Percentiles rank a stretch among this genome's conserved stretches.
phyloP scores from a whole-genome alignment of 495 filamentous ascomycete genomes.

The Aspergillus baeticus region DNA sequence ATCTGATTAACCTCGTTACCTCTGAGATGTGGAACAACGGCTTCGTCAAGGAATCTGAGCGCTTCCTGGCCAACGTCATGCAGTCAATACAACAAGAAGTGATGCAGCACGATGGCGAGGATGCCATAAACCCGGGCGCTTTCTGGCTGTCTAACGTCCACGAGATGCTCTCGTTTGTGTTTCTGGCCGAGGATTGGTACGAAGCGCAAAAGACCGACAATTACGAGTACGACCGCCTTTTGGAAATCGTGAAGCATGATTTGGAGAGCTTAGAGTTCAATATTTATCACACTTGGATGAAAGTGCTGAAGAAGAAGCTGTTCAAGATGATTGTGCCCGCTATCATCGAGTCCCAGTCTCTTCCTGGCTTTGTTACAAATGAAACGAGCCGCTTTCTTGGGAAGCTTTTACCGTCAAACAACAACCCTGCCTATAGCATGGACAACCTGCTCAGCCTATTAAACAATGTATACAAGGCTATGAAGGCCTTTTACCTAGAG shows the following conservation, averaged over 20 bases:
- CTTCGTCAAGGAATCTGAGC: constrained; percentile 98
- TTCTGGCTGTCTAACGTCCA: constrained; percentile 99
- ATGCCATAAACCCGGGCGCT: constrained; percentile 93
- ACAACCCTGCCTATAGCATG: constrained; percentile 93
- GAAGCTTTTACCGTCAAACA: constrained; percentile 87
- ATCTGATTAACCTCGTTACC: constrained; percentile 97
- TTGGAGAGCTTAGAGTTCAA: constrained; percentile 99
- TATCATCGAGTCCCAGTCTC: constrained; percentile 97
- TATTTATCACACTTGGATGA: constrained; percentile 99
- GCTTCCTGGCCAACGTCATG: constrained; percentile 99
- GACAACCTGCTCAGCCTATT: constrained; percentile 95
- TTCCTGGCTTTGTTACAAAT: constrained; percentile 97
- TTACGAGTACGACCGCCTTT: constrained; percentile 94
- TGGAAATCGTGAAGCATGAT: constrained; percentile 99
- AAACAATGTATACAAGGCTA: constrained; percentile 96
- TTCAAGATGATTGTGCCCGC: constrained; percentile 99
- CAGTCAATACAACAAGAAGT: constrained; percentile 99
- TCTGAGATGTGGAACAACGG: constrained; percentile 99
- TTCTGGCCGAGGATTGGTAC: constrained; percentile 99
- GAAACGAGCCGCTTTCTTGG: constrained; percentile 97
- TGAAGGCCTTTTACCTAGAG: constrained; percentile 97
- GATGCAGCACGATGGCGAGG: constrained; percentile 97
- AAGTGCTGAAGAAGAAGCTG: constrained; percentile 97
- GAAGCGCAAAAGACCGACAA: constrained; percentile 99
- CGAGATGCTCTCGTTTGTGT: constrained; percentile 99